Base-by-base conservation (phyloP, 83 land plant species). In the Picea abies region DNA sequence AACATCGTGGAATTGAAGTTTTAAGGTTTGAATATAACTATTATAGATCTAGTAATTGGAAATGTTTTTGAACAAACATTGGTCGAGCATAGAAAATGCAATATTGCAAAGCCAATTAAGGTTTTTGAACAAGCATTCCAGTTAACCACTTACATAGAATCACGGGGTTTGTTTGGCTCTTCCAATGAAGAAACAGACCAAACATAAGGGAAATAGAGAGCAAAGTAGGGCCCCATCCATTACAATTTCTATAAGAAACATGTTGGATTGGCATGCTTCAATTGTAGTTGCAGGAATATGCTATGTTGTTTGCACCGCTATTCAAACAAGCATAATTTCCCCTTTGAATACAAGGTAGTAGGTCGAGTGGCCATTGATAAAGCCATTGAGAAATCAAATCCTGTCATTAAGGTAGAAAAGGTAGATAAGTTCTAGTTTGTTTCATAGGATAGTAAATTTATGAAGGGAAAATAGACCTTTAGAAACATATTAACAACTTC, bases 301-400 rank as follows among this genome's bases (percentile, higher is more conserved):
- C 88, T 85, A 52, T 90, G 90, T 65, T 79, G 86, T 58, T 20
- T 79, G 23, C 92, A 90, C 78, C 84, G 90, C 16, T 88, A 85
- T 76, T 86, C 91, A 4, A 90, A 88, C 15, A 86, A 88, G 84
- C 92, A 90, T 65, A 79, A 82, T 39, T 90, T 87, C 83, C 56
- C 84, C 23, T 88, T 84, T 35, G 91, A 90, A 79, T 88, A 90
- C 80, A 86, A 73, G 83, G 82, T 80, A 0, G 84, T 87, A 23
- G 88, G 88, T 5, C 85, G 82, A 41, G 92, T 86, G 52, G 91
- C 91, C 72, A 88, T 90, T 25, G 91, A 39, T 4, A 39, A 39
- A 3, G 44, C 44, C 4, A 39, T 39, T 39, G 3, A 88, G 8
- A 86, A 90, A 69, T 91, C 91, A 10, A 90, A 90, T 64, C 92